Evolutionary conservation across 1,284 basidiomycete species (phyloP).

Genomic region (Ceratobasidium papillatum): DNA sequence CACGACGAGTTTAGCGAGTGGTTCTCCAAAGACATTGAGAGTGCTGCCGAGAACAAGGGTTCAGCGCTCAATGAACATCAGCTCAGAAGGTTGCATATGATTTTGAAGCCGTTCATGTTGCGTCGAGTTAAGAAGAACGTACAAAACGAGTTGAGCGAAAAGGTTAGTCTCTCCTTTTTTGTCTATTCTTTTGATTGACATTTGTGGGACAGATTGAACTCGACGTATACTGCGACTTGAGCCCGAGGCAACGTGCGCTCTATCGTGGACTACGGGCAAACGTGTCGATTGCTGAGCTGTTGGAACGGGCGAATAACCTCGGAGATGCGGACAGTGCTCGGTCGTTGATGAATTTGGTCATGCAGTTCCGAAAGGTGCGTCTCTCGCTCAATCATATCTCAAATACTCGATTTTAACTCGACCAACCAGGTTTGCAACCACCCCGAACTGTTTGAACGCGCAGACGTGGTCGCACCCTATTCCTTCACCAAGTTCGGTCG

Average conservation of each 20-base stretch:
- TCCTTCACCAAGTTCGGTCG: conserved; percentile 87
- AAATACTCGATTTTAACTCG: conserved; percentile 24
- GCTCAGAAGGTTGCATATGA: conserved; percentile 96
- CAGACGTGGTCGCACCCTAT: conserved; percentile 93
- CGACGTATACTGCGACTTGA: conserved; percentile 94
- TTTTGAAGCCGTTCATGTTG: conserved; percentile 99
- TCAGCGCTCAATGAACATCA: conserved; percentile 95
- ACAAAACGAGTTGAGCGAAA: conserved; percentile 99
- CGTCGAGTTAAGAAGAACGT: conserved; percentile 98
- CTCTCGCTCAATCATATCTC: conserved; percentile 39
- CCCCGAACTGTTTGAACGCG: conserved; percentile 97
- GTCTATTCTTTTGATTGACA: not conserved
- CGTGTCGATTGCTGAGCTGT: conserved; percentile 93
- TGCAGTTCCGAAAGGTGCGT: conserved; percentile 97
- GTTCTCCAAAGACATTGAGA: conserved; percentile 99
- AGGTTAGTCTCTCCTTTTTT: conserved; percentile 62
- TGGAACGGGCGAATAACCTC: conserved; percentile 90
- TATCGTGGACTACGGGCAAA: conserved; percentile 92
- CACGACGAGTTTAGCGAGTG: conserved; percentile 99
- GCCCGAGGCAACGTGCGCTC: conserved; percentile 91
- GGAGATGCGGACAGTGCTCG: conserved; percentile 90
- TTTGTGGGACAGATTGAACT: conserved; percentile 82
- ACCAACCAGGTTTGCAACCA: conserved; percentile 89
- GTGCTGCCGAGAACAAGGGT: conserved; percentile 87
- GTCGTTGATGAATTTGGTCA: conserved; percentile 98